These are phyloP conservation scores for Psidium friedrichsthalianum DNA, from an alignment of 345 rosid genomes.

Conservation along the genomic window DNA sequence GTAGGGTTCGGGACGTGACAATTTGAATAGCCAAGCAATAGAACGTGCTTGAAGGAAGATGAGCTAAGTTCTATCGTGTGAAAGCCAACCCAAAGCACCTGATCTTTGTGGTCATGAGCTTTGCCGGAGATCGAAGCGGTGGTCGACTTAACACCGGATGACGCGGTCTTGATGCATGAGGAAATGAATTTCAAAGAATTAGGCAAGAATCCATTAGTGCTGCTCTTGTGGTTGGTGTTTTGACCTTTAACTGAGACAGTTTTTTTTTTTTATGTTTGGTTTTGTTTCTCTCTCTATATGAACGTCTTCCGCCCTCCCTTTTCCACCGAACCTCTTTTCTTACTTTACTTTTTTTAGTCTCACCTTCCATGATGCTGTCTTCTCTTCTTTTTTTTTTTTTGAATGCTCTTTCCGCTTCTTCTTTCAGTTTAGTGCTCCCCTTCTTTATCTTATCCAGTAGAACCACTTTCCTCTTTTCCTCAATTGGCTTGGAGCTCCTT, in stretches of 20 bases:
- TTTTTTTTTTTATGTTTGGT: neutral
- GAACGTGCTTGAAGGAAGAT: constrained; percentile 53
- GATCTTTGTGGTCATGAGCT: constrained; percentile 49
- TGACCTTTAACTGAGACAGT: constrained; percentile 10
- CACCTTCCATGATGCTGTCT: too few relatives aligned
- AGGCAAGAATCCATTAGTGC: constrained; percentile 49
- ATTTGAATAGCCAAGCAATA: constrained; percentile 79
- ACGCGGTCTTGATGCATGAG: constrained; percentile 77
- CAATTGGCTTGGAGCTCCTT: too few relatives aligned
- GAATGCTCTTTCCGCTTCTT: too few relatives aligned
- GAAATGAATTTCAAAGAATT: constrained; percentile 80
- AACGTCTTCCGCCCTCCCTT: constrained; percentile 24
- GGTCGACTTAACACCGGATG: constrained; percentile 89
- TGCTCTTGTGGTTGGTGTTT: constrained; percentile 11
- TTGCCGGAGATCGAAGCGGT: constrained; percentile 76
- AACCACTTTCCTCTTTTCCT: too few relatives aligned
- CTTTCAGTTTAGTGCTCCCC: too few relatives aligned
- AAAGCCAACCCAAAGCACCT: constrained; percentile 90
- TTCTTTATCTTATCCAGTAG: too few relatives aligned
- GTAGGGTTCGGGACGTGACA: too few relatives aligned
- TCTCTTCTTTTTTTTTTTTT: too few relatives aligned
- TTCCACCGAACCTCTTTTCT: too few relatives aligned
- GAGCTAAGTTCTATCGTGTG: constrained; percentile 57
- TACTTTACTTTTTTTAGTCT: too few relatives aligned
- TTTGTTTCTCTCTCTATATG: constrained; percentile 7